Conservation (phyloP, 768 basidiomycete genomes). For the Naganishia randhawae region DNA sequence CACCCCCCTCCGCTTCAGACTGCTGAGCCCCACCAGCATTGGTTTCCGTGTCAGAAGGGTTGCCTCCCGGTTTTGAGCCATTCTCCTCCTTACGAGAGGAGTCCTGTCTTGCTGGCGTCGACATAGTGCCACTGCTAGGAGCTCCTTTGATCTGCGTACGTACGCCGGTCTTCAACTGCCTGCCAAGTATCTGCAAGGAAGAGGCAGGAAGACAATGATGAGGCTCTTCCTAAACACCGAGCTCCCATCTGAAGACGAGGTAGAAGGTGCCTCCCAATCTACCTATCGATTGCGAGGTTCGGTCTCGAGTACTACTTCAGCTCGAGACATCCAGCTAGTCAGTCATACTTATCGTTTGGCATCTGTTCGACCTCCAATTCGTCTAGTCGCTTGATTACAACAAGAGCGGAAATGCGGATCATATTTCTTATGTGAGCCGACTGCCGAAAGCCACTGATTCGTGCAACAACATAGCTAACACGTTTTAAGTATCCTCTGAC, state of each 20-base stretch:
- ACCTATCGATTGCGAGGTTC: background rate
- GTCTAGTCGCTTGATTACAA: too few species aligned
- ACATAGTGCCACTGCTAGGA: background rate
- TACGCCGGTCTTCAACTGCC: background rate
- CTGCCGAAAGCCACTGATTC: background rate
- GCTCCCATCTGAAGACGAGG: background rate
- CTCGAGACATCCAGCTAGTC: too few species aligned
- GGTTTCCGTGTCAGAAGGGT: background rate
- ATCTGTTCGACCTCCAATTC: too few species aligned
- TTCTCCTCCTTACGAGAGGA: background rate
- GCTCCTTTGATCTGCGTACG: background rate
- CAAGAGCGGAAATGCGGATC: background rate
- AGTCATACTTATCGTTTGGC: too few species aligned
- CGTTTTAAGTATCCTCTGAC: background rate
- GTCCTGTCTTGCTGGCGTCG: constrained; percentile 4
- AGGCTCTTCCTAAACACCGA: too few species aligned
- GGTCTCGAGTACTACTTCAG: background rate
- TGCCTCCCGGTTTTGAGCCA: background rate
- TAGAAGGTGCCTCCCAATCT: background rate
- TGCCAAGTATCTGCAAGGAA: background rate
- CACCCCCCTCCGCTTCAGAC: background rate
- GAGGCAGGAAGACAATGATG: background rate
- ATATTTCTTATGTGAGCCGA: background rate
- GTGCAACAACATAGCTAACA: background rate
- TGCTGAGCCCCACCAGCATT: background rate